Percentiles rank a stretch among this genome's conserved stretches.
phyloP scores from a whole-genome alignment of 2,329 filamentous ascomycete genomes.

The Pyrenochaeta sp. region DNA sequence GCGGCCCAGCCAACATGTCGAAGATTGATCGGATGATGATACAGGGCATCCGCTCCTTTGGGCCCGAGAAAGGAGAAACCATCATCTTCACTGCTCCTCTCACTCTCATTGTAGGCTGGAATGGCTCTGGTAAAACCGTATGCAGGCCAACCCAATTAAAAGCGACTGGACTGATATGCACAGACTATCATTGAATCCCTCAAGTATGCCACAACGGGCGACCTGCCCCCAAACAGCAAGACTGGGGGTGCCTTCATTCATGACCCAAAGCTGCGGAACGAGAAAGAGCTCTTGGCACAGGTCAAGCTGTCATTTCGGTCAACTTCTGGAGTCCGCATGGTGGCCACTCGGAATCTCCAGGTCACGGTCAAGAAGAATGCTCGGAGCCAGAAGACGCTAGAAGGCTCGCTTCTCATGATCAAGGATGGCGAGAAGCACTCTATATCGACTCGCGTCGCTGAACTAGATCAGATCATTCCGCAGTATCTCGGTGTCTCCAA shows the following conservation, averaged over 20 bases:
- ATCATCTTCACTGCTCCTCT: conserved; percentile 91
- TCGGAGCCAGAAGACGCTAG: conserved; percentile 81
- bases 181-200: conserved; percentile 96
- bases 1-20: conserved; percentile 47
- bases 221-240: conserved; percentile 87
- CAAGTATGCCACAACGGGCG: conserved; percentile 96
- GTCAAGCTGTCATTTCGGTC: conserved; percentile 89
- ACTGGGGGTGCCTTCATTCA: conserved; percentile 93
- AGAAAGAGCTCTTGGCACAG: conserved; percentile 89
- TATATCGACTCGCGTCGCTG: conserved; percentile 80
- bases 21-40: conserved; percentile 92
- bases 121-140: conserved; percentile 94
- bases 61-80: conserved; percentile 74
- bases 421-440: conserved; percentile 81
- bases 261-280: conserved; percentile 89
- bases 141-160: conserved; percentile 2
- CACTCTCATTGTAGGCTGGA: conserved; percentile 95
- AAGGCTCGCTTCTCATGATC: conserved; percentile 77
- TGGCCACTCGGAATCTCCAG: conserved; percentile 83
- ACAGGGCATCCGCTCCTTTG: conserved; percentile 86
- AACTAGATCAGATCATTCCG: conserved; percentile 85
- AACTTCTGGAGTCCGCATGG: conserved; percentile 79
- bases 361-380: conserved; percentile 85
- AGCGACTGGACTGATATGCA: not conserved
- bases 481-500: conserved; percentile 87